Percentiles rank a stretch among this genome's conserved stretches.
Conservation (phyloP, 2,329 filamentous ascomycete genomes). For the Fusarium armeniacum region DNA sequence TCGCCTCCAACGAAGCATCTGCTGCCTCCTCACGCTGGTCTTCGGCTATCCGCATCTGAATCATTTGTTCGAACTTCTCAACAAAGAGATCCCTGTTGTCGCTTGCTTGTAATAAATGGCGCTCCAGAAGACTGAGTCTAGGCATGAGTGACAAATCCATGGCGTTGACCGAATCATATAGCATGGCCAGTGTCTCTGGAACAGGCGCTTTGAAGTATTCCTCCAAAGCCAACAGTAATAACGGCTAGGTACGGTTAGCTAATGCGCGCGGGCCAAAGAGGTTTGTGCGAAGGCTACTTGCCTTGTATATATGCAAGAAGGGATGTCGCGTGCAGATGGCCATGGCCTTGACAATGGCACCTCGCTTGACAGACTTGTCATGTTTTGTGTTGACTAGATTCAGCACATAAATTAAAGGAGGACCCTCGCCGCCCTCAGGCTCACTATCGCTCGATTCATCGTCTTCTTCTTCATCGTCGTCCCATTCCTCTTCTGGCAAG, state of each 20-base stretch:
- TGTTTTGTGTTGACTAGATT: conserved; percentile 99
- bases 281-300: conserved; percentile 55
- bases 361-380: conserved; percentile 92
- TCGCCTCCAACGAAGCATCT: conserved; percentile 59
- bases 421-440: conserved; percentile 81
- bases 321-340: conserved; percentile 98
- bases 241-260: conserved; percentile 69
- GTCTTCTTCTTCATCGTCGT: conserved; percentile 63
- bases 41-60: conserved; percentile 82
- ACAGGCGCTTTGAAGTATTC: conserved; percentile 96
- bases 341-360: conserved; percentile 97
- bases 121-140: conserved; percentile 83
- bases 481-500: conserved; percentile 62
- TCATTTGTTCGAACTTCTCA: conserved; percentile 97
- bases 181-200: conserved; percentile 85
- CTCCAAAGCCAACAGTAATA: conserved; percentile 90
- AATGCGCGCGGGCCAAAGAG: background rate
- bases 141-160: conserved; percentile 98
- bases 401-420: conserved; percentile 94
- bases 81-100: conserved; percentile 97
- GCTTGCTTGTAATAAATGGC: conserved; percentile 87
- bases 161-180: conserved; percentile 93
- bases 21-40: conserved; percentile 64
- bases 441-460: conserved; percentile 72
- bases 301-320: conserved; percentile 99